Conservation (phyloP, 139 green algal species). For the Eudorina sp. region DNA sequence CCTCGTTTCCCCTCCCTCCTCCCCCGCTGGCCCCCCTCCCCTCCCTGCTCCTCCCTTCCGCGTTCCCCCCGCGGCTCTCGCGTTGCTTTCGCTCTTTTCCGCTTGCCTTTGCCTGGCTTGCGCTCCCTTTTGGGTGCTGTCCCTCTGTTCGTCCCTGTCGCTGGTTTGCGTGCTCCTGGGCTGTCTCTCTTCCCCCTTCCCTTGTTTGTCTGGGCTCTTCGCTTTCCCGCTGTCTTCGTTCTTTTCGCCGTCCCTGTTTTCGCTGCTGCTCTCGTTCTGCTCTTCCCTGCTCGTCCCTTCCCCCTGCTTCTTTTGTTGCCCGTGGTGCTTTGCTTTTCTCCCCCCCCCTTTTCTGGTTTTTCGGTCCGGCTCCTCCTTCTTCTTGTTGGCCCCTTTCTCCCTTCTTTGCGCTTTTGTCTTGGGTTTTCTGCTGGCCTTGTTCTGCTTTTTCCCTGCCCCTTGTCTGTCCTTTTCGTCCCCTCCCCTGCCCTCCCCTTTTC, state of each 20-base stretch:
- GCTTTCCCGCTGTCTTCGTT: slow-evolving; percentile 66
- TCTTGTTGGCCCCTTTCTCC: neutral
- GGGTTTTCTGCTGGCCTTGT: neutral
- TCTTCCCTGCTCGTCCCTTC: slow-evolving; percentile 54
- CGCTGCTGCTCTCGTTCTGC: slow-evolving; percentile 49
- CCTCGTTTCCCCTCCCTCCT: neutral
- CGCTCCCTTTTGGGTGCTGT: slow-evolving; percentile 75
- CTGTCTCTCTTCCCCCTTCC: slow-evolving; percentile 75
- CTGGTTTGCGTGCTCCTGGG: slow-evolving; percentile 77
- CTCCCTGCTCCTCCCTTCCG: neutral
- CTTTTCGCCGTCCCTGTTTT: slow-evolving; percentile 73
- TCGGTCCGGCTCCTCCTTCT: slow-evolving; percentile 40
- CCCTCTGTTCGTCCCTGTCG: slow-evolving; percentile 77
- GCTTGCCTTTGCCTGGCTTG: slow-evolving; percentile 73
- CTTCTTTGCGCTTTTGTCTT: neutral
- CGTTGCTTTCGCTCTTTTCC: slow-evolving; percentile 82
- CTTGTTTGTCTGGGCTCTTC: slow-evolving; percentile 62
- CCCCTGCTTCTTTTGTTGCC: neutral
- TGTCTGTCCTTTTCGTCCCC: neutral
- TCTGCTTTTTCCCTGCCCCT: neutral
- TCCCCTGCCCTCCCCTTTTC: neutral
- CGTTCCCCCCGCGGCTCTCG: slow-evolving; percentile 17
- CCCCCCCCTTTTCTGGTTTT: slow-evolving; percentile 79
- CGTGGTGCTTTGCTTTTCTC: slow-evolving; percentile 64
- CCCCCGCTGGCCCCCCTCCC: neutral